Evolutionary conservation across 306 rosid species (phyloP), one percentile per base, ranked within the genome.

Genomic region (Crataegus laevigata): DNA sequence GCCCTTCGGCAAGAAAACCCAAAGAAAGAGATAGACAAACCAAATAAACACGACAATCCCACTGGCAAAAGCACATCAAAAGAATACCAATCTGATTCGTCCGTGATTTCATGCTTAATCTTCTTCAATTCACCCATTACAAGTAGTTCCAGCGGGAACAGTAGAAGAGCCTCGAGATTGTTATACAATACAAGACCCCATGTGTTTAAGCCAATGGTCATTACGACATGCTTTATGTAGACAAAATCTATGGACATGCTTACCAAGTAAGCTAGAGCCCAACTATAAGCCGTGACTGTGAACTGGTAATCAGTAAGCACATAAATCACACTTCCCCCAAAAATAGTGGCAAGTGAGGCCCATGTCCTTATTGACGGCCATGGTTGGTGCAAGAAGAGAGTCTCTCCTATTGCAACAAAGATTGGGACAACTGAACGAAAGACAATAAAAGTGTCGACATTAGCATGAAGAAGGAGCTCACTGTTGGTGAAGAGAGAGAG

Each of bases 1-100:
- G 97, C 89, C 82, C 86, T 85, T 68, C 96, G 96, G 78, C 97
- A 92, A 24, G 97, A 92, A 72, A 92, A 92, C 67, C 97, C 96
- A 25, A 92, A 92, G 91, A 92, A 92, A 68, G 97, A 92, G 71
- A 92, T 6, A 1, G 91, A 77, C 19, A 90, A 78, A 64, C 96
- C 93, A 57, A 90, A 88, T 78, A 90, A 77, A 75, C 96, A 88
- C 0, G 96, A 90, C 73, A 90, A 82, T 4, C 82, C 91, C 76
- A 88, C 96, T 0, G 93, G 93, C 76, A 88, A 85, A 72, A 90
- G 75, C 65, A 88, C 93, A 22, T 65, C 73, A 42, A 85, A 85
- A 6, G 88, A 71, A 75, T 85, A 74, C 93, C 89, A 86, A 83
- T 90, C 89, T 1, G 93, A 80, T 79, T 90, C 94, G 32, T 88